Base-by-base conservation (phyloP, 2,329 filamentous ascomycete species). In the Arthrobotrys conoides region DNA sequence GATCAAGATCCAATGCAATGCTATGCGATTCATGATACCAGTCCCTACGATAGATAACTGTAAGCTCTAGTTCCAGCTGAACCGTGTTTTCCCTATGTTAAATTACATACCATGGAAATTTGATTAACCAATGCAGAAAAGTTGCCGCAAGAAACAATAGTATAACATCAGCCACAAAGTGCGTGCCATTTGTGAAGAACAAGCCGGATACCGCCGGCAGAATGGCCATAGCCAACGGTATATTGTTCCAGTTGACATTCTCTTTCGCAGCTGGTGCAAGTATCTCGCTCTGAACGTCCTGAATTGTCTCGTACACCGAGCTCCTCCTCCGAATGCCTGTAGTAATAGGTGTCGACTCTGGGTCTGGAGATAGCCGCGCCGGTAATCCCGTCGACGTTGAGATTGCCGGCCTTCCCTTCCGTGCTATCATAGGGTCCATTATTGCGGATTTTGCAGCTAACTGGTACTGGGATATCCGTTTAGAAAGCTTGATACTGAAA, bases 91-190 rank as follows among this genome's bases (percentile, higher is more conserved):
- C 5, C 51, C 27, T 30, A 3, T 30, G 27, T 33, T 14, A 9
- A 16, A 18, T 66, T 51, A 81, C 88, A 83, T 86, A 94, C 94
- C 95, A 98, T 81, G 95, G 95, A 81, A 96, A 87, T 71, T 93
- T 91, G 51, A 97, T 91, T 61, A 93, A 94, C 93, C 94, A 97
- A 83, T 97, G 94, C 79, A 98, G 86, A 82, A 97, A 96, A 53
- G 97, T 88, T 3, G 91, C 93, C 1, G 93, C 92, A 79, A 98
- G 85, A 1, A 89, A 90, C 36, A 98, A 85, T 38, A 98, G 87
- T 82, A 96, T 91, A 30, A 97, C 85, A 84, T 98, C 95, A 0
- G 94, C 97, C 69, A 94, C 90, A 79, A 97, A 88, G 0, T 91
- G 89, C 81, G 91, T 91, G 12, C 95, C 95, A 85, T 97, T 92